These are phyloP conservation scores for Solanum chilense DNA, from an alignment of 257 asterid genomes.

Conservation along the genomic window DNA sequence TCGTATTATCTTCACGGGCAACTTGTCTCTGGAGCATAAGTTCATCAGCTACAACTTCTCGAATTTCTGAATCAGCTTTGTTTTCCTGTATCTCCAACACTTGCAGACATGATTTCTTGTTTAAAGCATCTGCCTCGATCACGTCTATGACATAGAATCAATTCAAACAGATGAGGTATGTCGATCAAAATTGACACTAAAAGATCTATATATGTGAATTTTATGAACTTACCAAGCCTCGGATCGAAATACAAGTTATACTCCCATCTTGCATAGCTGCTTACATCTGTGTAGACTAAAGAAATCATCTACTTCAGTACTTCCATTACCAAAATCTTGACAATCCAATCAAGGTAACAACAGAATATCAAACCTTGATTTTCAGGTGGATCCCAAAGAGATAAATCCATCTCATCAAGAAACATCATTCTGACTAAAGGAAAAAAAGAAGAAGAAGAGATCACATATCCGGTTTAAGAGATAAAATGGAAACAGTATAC, in stretches of 20 bases:
- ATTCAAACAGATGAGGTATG: neutral
- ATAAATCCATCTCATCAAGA: neutral
- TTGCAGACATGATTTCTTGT: neutral
- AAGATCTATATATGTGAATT: neutral
- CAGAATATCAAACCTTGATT: neutral
- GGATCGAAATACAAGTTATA: neutral
- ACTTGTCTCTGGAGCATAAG: neutral
- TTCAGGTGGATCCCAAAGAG: neutral
- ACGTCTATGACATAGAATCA: neutral
- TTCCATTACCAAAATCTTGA: neutral
- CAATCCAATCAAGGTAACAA: neutral
- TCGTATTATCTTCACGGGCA: neutral
- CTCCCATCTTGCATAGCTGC: neutral
- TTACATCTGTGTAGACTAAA: neutral
- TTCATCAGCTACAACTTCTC: neutral
- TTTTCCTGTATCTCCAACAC: neutral
- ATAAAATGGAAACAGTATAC: neutral
- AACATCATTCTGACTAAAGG: neutral
- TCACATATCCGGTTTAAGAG: neutral
- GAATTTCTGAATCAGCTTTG: conserved; percentile 1
- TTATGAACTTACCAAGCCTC: neutral
- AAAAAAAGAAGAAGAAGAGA: neutral
- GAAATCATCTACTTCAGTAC: neutral
- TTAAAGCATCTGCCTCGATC: conserved; percentile 1
- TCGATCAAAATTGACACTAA: neutral